A percentile compares a stretch with the other conserved stretches of the same genome.
These are phyloP conservation scores for Tilletia indica DNA, from an alignment of 1,284 basidiomycete species.

Conservation along the genomic window DNA sequence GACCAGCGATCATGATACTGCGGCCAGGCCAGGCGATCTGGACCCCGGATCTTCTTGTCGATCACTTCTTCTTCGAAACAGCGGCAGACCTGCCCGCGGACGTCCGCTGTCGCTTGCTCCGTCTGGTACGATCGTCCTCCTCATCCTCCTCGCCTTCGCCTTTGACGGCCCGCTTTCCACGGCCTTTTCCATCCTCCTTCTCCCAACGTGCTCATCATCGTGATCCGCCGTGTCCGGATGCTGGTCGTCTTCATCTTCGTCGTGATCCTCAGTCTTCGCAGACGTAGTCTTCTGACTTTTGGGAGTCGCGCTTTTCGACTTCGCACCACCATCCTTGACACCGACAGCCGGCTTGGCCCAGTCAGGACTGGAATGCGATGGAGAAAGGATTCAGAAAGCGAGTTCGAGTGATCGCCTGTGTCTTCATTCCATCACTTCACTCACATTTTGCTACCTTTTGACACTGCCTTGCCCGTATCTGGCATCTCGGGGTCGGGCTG, in stretches of 20 bases:
- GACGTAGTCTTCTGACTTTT: slow-evolving; percentile 21
- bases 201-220: not conserved
- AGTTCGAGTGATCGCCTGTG: not conserved
- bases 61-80: too few relatives aligned
- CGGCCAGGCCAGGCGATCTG: too few relatives aligned
- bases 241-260: not conserved
- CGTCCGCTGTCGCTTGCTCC: slow-evolving; percentile 7
- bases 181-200: not conserved
- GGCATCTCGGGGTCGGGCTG: slow-evolving; percentile 10
- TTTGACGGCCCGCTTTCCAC: not conserved
- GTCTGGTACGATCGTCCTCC: not conserved
- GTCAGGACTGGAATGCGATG: slow-evolving; percentile 30
- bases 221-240: slow-evolving; percentile 10
- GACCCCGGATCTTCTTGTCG: too few relatives aligned
- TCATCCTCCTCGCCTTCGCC: not conserved
- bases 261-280: not conserved
- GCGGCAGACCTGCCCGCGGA: not conserved
- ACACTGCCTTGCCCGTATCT: slow-evolving; percentile 12
- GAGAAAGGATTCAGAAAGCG: not conserved
- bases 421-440: not conserved
- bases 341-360: slow-evolving; percentile 37
- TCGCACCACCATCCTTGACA: slow-evolving; percentile 18
- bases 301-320: slow-evolving; percentile 21
- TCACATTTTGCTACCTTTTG: slow-evolving; percentile 7
- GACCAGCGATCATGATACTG: too few relatives aligned